These are phyloP conservation scores for Amaranthus palmeri DNA, from an alignment of 148 eudicot species.

Conservation along the genomic window DNA sequence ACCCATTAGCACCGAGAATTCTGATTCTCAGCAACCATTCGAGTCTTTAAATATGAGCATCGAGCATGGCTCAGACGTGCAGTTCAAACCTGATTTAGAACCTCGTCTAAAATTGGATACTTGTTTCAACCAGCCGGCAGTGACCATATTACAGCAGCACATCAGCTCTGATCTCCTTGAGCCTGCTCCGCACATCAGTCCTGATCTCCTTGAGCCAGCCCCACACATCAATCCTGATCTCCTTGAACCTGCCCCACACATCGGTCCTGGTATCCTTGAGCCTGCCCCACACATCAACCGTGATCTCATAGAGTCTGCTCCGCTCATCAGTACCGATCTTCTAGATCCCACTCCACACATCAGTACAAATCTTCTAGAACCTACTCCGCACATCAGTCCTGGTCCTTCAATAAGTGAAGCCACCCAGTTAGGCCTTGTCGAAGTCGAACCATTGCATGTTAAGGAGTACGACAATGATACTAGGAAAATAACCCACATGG, in stretches of 20 bases:
- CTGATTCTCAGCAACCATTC: constrained; percentile 32
- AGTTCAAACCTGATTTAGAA: constrained; percentile 40
- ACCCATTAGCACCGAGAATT: constrained; percentile 25
- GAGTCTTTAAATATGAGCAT: constrained; percentile 34
- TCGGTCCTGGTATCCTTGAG: constrained; percentile 20
- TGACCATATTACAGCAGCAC: constrained; percentile 26
- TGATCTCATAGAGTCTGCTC: no score
- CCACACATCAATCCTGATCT: constrained; percentile 19
- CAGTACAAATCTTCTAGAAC: constrained; percentile 22
- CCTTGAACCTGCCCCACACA: constrained; percentile 16
- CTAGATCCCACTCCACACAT: background rate
- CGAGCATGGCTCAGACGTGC: constrained; percentile 33
- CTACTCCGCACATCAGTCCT: constrained; percentile 17
- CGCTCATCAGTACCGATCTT: no score
- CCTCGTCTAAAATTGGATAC: constrained; percentile 25
- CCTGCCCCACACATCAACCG: constrained; percentile 5
- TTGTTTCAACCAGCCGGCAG: constrained; percentile 31
- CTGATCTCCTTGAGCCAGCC: constrained; percentile 20
- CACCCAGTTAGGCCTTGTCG: constrained; percentile 24
- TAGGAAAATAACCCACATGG: constrained; percentile 21
- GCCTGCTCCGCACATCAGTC: constrained; percentile 20
- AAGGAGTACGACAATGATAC: constrained; percentile 21
- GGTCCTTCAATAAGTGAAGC: constrained; percentile 33
- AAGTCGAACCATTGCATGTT: constrained; percentile 26
- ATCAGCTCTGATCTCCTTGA: constrained; percentile 21